Evolutionary conservation across 768 basidiomycete genomes (phyloP).

Genomic region (Sarcodon sp.): DNA sequence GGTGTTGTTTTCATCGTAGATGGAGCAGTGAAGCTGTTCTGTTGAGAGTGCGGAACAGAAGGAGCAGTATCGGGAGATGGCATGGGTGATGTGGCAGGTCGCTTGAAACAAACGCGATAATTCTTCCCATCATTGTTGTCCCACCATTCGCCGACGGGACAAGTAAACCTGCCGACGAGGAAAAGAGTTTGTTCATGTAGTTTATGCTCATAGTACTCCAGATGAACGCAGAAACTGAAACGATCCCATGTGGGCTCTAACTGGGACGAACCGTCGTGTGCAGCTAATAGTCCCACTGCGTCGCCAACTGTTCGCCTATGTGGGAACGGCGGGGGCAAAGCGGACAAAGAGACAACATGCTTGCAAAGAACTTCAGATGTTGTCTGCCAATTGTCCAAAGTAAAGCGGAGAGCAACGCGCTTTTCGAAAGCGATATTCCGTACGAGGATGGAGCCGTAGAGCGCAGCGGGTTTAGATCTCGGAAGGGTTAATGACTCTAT

Average conservation of each 20-base stretch:
- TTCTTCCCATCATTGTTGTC: constrained; percentile 79
- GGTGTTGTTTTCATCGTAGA: constrained; percentile 15
- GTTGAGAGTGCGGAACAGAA: constrained; percentile 9
- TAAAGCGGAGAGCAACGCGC: constrained; percentile 75
- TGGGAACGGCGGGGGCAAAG: constrained; percentile 19
- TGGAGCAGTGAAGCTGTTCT: constrained; percentile 18
- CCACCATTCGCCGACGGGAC: constrained; percentile 70
- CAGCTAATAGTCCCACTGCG: constrained; percentile 11
- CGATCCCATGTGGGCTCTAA: constrained; percentile 16
- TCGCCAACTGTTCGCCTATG: constrained; percentile 22
- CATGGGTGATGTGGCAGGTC: constrained; percentile 10
- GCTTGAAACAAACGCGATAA: constrained; percentile 61
- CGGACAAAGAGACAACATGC: constrained; percentile 28
- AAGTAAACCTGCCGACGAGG: constrained; percentile 43
- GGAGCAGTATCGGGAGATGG: constrained; percentile 5
- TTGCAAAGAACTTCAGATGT: constrained; percentile 69
- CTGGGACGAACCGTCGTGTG: constrained; percentile 5
- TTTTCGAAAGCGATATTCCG: constrained; percentile 85
- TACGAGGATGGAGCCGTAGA: constrained; percentile 71
- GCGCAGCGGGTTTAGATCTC: constrained; percentile 21
- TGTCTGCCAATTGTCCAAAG: constrained; percentile 90
- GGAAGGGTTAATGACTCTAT: constrained; percentile 26
- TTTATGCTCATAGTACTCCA: constrained; percentile 54
- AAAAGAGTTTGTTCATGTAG: constrained; percentile 41
- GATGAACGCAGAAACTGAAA: constrained; percentile 41